Base-by-base conservation (phyloP, 1,139 yeast genomes). In the Pichia sp. region DNA sequence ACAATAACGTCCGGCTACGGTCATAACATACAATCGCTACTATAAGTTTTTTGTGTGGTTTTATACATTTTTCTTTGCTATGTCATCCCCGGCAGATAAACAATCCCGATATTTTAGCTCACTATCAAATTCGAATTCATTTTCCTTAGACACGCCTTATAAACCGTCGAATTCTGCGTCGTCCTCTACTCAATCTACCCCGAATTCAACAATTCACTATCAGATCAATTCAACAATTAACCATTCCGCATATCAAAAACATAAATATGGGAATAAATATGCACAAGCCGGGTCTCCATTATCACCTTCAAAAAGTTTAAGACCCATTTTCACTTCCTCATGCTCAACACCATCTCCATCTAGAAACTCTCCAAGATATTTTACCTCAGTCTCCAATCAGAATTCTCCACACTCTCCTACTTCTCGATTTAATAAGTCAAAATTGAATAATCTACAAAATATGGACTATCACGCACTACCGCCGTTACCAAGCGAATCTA, bases 391-490 rank as follows among this genome's bases (percentile, higher is more conserved):
- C 2, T 16, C 23, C 23, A 16, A 16, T 16, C 23, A 16, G 23
- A 16, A 16, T 16, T 16, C 23, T 16, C 23, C 23, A 16, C 23
- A 16, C 23, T 16, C 23, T 16, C 41, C 33, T 27, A 33, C 42
- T 3, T 40, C 35, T 27, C 39, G 48, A 33, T 47, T 45, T 26
- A 27, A 33, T 5, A 47, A 45, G 35, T 16, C 16, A 5, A 36
- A 46, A 8, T 37, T 47, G 9, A 47, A 47, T 33, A 47, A 45
- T 41, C 32, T 42, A 2, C 48, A 47, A 40, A 45, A 47, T 28
- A 40, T 27, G 29, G 32, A 43, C 27, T 10, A 31, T 31, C 33
- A 31, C 10, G 33, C 7, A 31, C 33, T 31, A 31, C 33, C 33
- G 33, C 33, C 33, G 10, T 31, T 31, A 31, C 33, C 33, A 31